These are phyloP conservation scores for Paraurostyla sp. DNA, from an alignment of 73 alveolate species.

Conservation along the genomic window DNA sequence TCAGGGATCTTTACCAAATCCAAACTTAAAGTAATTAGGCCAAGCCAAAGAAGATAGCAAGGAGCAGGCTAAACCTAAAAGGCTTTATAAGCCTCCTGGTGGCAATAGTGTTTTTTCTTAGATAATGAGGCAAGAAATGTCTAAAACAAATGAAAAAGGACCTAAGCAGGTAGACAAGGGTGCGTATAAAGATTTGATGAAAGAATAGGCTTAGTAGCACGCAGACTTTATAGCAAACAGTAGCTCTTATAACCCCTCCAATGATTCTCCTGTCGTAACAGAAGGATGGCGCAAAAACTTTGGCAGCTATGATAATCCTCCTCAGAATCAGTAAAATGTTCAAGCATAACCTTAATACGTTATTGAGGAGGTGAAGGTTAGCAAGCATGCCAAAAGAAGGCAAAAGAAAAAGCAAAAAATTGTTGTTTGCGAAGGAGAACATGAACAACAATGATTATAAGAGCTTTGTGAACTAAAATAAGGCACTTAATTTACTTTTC, in stretches of 20 bases:
- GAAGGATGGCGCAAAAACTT: slow-evolving; percentile 49
- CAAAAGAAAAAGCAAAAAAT: slow-evolving; percentile 25
- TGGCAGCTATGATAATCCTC: background rate
- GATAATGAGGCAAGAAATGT: slow-evolving; percentile 48
- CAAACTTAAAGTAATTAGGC: background rate
- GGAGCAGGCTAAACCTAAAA: slow-evolving; percentile 22
- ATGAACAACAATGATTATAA: background rate
- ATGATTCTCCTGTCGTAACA: background rate
- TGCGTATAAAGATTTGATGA: slow-evolving; percentile 27
- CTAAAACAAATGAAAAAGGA: slow-evolving; percentile 23
- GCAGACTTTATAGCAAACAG: background rate
- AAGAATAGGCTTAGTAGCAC: slow-evolving; percentile 7
- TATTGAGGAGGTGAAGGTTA: background rate
- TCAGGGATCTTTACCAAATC: background rate
- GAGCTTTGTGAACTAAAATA: background rate
- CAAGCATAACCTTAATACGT: background rate
- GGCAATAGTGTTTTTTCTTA: slow-evolving; percentile 18
- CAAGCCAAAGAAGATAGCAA: background rate
- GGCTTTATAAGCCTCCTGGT: background rate
- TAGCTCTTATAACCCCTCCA: slow-evolving; percentile 11
- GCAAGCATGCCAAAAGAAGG: slow-evolving; percentile 56
- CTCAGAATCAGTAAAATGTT: background rate
- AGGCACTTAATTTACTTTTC: slow-evolving; percentile 18
- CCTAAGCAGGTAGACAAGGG: slow-evolving; percentile 23
- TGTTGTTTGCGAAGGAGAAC: slow-evolving; percentile 1